phyloP scores from a whole-genome alignment of 345 rosid genomes.

The Eucalyptus shirleyi region DNA sequence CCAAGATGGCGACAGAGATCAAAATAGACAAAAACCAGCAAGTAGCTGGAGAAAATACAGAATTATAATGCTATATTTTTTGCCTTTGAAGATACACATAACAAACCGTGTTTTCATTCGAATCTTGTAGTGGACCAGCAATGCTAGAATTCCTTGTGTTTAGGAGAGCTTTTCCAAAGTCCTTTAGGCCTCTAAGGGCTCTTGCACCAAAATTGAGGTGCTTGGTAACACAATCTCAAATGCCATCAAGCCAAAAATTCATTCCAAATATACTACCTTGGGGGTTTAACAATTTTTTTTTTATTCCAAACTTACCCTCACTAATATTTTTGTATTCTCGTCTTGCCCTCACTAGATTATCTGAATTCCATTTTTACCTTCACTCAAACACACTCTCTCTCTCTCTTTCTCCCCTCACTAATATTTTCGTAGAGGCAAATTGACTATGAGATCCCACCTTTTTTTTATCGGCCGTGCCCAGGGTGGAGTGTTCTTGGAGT shows the following conservation, averaged over 20 bases:
- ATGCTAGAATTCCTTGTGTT: background rate
- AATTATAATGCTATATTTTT: background rate
- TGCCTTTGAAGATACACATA: background rate
- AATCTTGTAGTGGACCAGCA: background rate
- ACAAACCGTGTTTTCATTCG: background rate
- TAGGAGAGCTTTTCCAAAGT: background rate
- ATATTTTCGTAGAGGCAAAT: background rate
- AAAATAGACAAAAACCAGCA: background rate
- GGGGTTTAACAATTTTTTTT: background rate
- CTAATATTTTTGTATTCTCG: no score
- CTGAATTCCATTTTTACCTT: no score
- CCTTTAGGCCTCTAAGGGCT: background rate
- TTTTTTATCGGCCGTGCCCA: no score
- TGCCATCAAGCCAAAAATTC: background rate
- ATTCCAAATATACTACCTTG: no score
- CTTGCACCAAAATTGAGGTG: background rate
- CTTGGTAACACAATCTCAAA: background rate
- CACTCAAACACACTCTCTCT: no score
- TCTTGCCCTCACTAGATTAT: no score
- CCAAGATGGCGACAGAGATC: background rate
- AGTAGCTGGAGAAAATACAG: background rate
- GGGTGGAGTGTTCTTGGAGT: no score
- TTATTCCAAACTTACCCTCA: background rate
- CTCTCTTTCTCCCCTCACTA: background rate
- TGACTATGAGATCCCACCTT: background rate